Evolutionary conservation across 768 basidiomycete genomes (phyloP).

Genomic region (Strobilomyces dryophilus): DNA sequence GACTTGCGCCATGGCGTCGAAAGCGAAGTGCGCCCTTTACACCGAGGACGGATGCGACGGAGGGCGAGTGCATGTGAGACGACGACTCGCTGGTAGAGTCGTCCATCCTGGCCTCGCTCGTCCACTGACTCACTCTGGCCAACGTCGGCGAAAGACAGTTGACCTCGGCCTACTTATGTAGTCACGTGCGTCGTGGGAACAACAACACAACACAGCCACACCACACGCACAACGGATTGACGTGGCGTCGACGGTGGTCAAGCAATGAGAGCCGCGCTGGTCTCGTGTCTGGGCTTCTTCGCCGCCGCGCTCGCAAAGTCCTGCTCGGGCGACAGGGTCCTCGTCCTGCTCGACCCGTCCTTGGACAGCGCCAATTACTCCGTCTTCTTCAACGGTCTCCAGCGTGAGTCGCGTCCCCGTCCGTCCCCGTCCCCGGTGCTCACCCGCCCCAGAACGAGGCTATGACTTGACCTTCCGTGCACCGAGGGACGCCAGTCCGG

Average conservation of each 20-base stretch:
- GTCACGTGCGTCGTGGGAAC: conserved; percentile 25
- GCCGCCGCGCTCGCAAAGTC: conserved; percentile 48
- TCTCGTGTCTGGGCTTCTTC: conserved; percentile 29
- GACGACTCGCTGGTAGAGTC: conserved; percentile 37
- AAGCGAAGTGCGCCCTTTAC: conserved; percentile 60
- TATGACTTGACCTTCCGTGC: conserved; percentile 84
- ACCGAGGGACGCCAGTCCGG: conserved; percentile 69
- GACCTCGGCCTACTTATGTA: background rate
- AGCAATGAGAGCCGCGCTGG: conserved; percentile 29
- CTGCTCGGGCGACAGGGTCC: conserved; percentile 77
- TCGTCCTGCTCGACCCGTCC: conserved; percentile 77
- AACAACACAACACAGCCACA: background rate
- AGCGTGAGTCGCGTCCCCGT: conserved; percentile 44
- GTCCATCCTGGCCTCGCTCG: conserved; percentile 28
- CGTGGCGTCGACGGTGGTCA: conserved; percentile 13
- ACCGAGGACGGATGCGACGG: conserved; percentile 55
- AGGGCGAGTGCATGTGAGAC: conserved; percentile 22
- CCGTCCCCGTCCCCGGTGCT: background rate
- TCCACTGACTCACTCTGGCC: conserved; percentile 4
- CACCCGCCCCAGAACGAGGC: conserved; percentile 55
- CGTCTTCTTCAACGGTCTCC: conserved; percentile 75
- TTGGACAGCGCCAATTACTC: conserved; percentile 69
- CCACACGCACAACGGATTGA: conserved; percentile 8
- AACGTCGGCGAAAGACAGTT: background rate
- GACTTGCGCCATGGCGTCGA: conserved; percentile 59